Conservation (phyloP, 768 basidiomycete genomes). For the Boletus huronensis region DNA sequence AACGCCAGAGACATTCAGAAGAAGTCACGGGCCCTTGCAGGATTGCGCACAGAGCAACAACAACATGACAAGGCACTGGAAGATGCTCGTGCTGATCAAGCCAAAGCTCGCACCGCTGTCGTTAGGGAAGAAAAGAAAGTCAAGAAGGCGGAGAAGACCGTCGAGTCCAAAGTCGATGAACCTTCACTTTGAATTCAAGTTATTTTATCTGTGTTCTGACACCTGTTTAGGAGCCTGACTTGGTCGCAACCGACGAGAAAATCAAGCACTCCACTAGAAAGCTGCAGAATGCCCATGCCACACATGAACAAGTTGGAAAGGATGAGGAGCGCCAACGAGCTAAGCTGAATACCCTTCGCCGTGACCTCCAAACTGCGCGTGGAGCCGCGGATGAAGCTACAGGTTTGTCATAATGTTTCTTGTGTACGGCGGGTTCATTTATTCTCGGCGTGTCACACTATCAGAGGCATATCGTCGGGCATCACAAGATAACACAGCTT, state of each 20-base stretch:
- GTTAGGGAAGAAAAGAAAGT: constrained; percentile 83
- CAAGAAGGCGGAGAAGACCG: constrained; percentile 85
- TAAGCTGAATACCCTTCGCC: constrained; percentile 53
- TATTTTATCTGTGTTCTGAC: not conserved
- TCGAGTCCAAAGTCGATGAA: constrained; percentile 71
- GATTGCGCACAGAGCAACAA: constrained; percentile 65
- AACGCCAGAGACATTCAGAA: constrained; percentile 67
- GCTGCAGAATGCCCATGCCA: constrained; percentile 61
- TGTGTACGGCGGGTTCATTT: not conserved
- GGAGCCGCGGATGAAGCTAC: constrained; percentile 73
- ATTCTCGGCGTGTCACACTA: constrained; percentile 9
- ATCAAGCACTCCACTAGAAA: constrained; percentile 84
- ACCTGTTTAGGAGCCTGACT: constrained; percentile 68
- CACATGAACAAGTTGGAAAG: constrained; percentile 59
- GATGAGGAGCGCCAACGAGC: constrained; percentile 51
- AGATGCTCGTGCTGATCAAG: constrained; percentile 73
- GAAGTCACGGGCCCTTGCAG: constrained; percentile 69
- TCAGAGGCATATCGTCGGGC: constrained; percentile 72
- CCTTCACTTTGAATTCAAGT: not conserved
- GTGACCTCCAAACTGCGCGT: constrained; percentile 64
- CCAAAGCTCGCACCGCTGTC: constrained; percentile 67
- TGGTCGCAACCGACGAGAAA: constrained; percentile 81
- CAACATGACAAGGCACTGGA: constrained; percentile 70
- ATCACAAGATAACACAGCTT: constrained; percentile 69
- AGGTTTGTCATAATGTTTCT: constrained; percentile 43